Base-by-base conservation (phyloP, 2,329 filamentous ascomycete species). In the Ophiostoma sp. region DNA sequence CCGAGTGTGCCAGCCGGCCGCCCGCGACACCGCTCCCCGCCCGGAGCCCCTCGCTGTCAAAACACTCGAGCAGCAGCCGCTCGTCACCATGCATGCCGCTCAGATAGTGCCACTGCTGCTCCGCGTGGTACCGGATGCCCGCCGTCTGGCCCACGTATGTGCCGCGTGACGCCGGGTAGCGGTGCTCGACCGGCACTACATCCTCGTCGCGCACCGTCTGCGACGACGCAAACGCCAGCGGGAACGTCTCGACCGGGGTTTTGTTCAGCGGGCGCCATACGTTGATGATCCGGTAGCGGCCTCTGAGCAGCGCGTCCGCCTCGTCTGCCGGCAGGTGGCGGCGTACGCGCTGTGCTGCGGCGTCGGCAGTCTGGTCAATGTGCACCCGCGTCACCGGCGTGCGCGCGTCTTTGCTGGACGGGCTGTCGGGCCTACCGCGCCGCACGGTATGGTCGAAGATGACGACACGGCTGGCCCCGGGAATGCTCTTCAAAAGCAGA, bases 371-470 rank as follows among this genome's bases (percentile, higher is more conserved):
- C 80, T 97, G 93, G 78, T 97, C 93, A 73, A 96, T 90, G 79
- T 97, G 93, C 0, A 91, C 91, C 57, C 86, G 79, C 15, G 83
- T 86, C 0, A 96, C 92, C 1, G 93, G 92, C 1, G 81, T 82
- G 67, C 93, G 86, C 4, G 17, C 5, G 8, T 27, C 52, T 11
- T 57, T 27, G 27, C n/a, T 27, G 10, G 48, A n/a, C 17, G 27
- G 27, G 4, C 78, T 0, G 90, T 85, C 69, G 81, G 87, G 84
- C 1, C 79, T 77, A 13, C 86, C 82, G 60, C 90, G 86, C n/a
- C 93, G 90, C 78, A 96, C 87, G 8, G 93, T 96, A 81, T 97
- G 91, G 82, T 96, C 93, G 80, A 96, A 97, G 77, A 96, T 81
- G 74, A 92, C 82, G 39, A 96, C 82, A 4, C 84, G 83, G 70